Conservation (phyloP, 2,329 filamentous ascomycete genomes). For the Colletotrichum euphorbiae region DNA sequence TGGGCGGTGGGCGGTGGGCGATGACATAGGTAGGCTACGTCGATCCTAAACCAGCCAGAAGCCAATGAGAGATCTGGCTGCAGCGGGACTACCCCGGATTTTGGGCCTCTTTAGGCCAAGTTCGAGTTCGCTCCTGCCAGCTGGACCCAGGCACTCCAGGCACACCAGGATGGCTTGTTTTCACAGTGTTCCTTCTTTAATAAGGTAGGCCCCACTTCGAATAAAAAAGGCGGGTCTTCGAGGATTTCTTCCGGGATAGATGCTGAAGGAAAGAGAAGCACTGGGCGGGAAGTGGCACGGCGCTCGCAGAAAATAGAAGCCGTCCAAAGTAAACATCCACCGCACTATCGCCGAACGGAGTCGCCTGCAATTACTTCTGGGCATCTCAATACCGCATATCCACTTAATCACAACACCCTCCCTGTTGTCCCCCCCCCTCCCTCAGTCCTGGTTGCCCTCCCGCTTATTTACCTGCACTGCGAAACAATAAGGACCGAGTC, state of each 20-base stretch:
- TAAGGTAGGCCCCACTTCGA: no score
- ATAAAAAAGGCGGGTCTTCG: neutral
- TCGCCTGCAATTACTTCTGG: no score
- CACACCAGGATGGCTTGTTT: neutral
- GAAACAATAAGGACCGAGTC: neutral
- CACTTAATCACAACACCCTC: neutral
- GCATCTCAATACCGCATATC: no score
- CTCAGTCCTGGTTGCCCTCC: no score
- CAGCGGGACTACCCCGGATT: constrained; percentile 36
- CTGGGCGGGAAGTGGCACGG: constrained; percentile 3
- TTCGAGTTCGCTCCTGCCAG: constrained; percentile 20
- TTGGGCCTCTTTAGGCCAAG: constrained; percentile 31
- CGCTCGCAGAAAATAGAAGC: neutral
- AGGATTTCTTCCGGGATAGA: neutral
- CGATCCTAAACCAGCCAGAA: constrained; percentile 22
- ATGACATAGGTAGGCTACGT: constrained; percentile 36
- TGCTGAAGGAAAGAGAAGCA: neutral
- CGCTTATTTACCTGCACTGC: no score
- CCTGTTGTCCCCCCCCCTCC: no score
- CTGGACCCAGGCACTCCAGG: constrained; percentile 14
- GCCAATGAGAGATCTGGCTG: constrained; percentile 22
- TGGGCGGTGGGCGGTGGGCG: constrained; percentile 37
- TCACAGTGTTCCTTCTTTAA: neutral
- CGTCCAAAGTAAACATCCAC: neutral
- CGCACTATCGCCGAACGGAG: neutral